These are phyloP conservation scores for Russula compacta DNA, from an alignment of 768 basidiomycete species.

Conservation along the genomic window DNA sequence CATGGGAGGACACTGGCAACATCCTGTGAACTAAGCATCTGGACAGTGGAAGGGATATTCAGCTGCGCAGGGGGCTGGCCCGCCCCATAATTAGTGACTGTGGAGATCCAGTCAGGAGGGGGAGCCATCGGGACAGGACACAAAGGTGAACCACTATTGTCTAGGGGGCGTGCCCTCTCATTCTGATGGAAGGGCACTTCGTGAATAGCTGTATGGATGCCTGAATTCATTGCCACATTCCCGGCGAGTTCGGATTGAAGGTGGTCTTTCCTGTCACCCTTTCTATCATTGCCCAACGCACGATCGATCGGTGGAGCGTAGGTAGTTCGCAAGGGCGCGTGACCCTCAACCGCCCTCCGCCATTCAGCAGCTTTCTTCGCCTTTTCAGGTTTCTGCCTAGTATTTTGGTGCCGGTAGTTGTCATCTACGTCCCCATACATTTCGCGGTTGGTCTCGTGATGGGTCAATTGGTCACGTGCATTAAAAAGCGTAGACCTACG, in stretches of 20 bases:
- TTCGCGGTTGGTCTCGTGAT: slow-evolving; percentile 45
- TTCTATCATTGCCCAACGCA: not conserved
- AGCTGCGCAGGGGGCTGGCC: not conserved
- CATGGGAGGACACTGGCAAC: slow-evolving; percentile 26
- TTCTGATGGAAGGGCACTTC: slow-evolving; percentile 18
- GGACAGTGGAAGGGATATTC: not conserved
- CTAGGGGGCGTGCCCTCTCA: not conserved
- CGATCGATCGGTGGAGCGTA: not conserved
- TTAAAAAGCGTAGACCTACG: slow-evolving; percentile 74
- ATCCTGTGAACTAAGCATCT: slow-evolving; percentile 16
- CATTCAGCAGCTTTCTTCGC: slow-evolving; percentile 53
- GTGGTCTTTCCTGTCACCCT: slow-evolving; percentile 43
- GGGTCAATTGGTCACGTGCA: slow-evolving; percentile 39
- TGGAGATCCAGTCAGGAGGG: slow-evolving; percentile 1
- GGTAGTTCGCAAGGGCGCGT: slow-evolving; percentile 23
- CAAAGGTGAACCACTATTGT: slow-evolving; percentile 14
- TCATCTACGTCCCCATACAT: slow-evolving; percentile 39
- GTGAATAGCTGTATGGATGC: slow-evolving; percentile 25
- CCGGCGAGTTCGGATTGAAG: not conserved
- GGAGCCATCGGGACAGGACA: slow-evolving; percentile 19
- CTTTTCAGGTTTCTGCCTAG: slow-evolving; percentile 30
- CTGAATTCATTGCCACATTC: slow-evolving; percentile 15
- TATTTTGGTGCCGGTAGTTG: slow-evolving; percentile 53
- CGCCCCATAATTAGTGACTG: not conserved
- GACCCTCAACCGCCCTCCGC: slow-evolving; percentile 33